phyloP scores from a whole-genome alignment of 2,329 filamentous ascomycete genomes.

The Akanthomyces dipterigenus region DNA sequence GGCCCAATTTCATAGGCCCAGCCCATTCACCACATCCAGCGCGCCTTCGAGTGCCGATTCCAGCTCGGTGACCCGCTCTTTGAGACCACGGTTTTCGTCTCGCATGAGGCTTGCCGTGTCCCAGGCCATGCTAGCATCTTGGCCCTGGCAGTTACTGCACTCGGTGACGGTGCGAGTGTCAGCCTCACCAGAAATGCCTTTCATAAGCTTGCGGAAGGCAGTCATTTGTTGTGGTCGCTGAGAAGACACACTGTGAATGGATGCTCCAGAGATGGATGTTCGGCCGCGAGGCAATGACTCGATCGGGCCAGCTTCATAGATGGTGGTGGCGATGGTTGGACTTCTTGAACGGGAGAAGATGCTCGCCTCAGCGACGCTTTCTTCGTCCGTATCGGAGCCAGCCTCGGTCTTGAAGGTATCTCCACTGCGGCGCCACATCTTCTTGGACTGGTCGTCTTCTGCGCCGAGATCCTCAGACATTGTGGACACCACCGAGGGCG shows the following conservation, averaged over 20 bases:
- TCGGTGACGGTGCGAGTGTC: conserved; percentile 20
- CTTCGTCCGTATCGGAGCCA: conserved; percentile 47
- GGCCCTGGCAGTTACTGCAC: conserved; percentile 53
- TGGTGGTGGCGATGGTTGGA: conserved; percentile 41
- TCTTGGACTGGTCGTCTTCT: conserved; percentile 42
- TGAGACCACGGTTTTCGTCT: conserved; percentile 56
- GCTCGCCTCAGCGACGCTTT: conserved; percentile 43
- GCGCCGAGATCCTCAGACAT: conserved; percentile 47
- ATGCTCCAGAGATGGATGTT: conserved; percentile 29
- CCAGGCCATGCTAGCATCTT: conserved; percentile 55
- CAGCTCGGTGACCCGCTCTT: conserved; percentile 50
- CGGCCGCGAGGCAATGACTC: conserved; percentile 7
- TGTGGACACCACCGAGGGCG: conserved; percentile 33
- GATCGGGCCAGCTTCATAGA: conserved; percentile 24
- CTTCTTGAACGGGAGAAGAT: conserved; percentile 56
- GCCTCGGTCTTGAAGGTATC: conserved; percentile 36
- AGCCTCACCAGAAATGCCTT: conserved; percentile 33
- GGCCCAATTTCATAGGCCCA: conserved; percentile 20
- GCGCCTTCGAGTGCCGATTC: conserved; percentile 56
- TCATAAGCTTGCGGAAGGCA: conserved; percentile 36
- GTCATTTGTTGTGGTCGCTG: conserved; percentile 23
- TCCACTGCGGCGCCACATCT: conserved; percentile 36
- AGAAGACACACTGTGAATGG: conserved; percentile 33
- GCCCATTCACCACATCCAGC: conserved; percentile 51
- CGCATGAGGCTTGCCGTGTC: conserved; percentile 55